phyloP scores from a whole-genome alignment of 106 monocot genomes.

The Hemerocallis citrina region DNA sequence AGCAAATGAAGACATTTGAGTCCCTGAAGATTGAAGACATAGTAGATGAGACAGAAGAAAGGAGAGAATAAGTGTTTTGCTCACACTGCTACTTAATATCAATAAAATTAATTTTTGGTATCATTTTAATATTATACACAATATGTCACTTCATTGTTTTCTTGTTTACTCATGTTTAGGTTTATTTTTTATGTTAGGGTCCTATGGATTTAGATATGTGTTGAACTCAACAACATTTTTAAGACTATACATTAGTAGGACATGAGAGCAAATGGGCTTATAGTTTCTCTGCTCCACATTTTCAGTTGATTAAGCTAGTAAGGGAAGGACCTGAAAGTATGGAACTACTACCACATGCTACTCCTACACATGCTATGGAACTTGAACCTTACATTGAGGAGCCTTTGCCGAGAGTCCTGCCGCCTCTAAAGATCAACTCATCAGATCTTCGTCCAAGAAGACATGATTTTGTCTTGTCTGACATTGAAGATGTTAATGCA shows the following conservation, averaged over 20 bases:
- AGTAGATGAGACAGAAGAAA: background rate
- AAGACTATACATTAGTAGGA: background rate
- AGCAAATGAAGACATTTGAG: background rate
- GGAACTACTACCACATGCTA: slow-evolving; percentile 16
- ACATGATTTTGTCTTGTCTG: slow-evolving; percentile 72
- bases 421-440: slow-evolving; percentile 26
- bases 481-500: slow-evolving; percentile 46
- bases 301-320: slow-evolving; percentile 67
- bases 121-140: no score
- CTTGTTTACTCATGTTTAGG: no score
- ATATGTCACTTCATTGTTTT: no score
- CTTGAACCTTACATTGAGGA: slow-evolving; percentile 82
- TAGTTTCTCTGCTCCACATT: background rate
- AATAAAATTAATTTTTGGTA: no score
- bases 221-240: background rate
- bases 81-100: no score
- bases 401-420: slow-evolving; percentile 33
- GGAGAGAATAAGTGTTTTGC: no score
- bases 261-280: background rate
- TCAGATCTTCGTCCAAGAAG: slow-evolving; percentile 34
- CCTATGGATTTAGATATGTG: background rate
- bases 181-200: no score
- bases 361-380: slow-evolving; percentile 63
- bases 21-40: background rate
- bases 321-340: slow-evolving; percentile 19